These are phyloP conservation scores for Tillandsia fasciculata DNA, from an alignment of 176 grass and related monocot species.

Conservation along the genomic window DNA sequence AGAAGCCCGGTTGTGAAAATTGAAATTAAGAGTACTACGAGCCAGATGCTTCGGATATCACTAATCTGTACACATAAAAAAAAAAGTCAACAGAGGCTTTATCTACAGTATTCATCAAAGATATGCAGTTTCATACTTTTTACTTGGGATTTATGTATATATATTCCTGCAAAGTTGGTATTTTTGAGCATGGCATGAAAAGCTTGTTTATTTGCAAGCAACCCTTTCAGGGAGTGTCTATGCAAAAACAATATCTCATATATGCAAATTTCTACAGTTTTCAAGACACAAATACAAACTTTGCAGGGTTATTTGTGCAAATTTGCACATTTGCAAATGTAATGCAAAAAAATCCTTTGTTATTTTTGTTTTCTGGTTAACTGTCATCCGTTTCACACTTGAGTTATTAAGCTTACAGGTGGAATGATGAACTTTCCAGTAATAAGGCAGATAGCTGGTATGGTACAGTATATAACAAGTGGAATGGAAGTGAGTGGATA, in stretches of 20 bases:
- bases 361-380: neutral
- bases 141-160: neutral
- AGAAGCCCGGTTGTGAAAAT: slow-evolving; percentile 1
- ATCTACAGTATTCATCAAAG: neutral
- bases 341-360: too few species aligned
- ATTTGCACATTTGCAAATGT: too few species aligned
- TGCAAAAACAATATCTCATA: too few species aligned
- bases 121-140: neutral
- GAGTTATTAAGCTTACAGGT: slow-evolving; percentile 39
- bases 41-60: slow-evolving; percentile 20
- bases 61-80: neutral
- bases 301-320: too few species aligned
- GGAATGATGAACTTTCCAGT: slow-evolving; percentile 87
- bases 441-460: slow-evolving; percentile 85
- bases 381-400: neutral
- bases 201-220: neutral
- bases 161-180: too few species aligned
- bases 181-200: too few species aligned
- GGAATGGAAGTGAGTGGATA: slow-evolving; percentile 86
- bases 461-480: slow-evolving; percentile 65
- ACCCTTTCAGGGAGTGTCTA: neutral
- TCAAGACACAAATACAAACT: too few species aligned
- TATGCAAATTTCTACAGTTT: too few species aligned
- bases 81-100: neutral
- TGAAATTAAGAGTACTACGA: slow-evolving; percentile 8